These are phyloP conservation scores for Quercus bicolor DNA, from an alignment of 306 rosid species.

Conservation along the genomic window DNA sequence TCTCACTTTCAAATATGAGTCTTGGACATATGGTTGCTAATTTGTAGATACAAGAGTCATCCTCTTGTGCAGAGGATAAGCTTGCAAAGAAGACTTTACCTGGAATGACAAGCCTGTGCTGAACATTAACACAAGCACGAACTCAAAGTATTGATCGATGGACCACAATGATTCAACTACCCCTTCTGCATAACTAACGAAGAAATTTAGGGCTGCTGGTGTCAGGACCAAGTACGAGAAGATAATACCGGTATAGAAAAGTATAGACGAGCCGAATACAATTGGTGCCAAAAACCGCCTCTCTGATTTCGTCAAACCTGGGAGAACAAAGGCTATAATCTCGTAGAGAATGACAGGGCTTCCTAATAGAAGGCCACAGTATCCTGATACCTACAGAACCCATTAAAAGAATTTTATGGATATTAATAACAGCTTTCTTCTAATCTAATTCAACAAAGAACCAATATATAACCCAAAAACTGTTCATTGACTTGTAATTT, in stretches of 20 bases:
- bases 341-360: slow-evolving; percentile 94
- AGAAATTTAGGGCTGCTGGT: slow-evolving; percentile 92
- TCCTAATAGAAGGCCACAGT: slow-evolving; percentile 89
- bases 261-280: slow-evolving; percentile 88
- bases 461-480: background rate
- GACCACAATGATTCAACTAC: slow-evolving; percentile 97
- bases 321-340: slow-evolving; percentile 85
- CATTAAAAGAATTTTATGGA: slow-evolving; percentile 7
- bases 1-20: too few species aligned
- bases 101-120: slow-evolving; percentile 99
- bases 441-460: background rate
- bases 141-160: slow-evolving; percentile 96
- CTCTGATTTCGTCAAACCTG: slow-evolving; percentile 81
- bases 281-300: slow-evolving; percentile 90
- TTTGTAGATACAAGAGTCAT: background rate
- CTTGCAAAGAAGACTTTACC: slow-evolving; percentile 41
- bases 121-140: slow-evolving; percentile 92
- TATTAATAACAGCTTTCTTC: background rate
- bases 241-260: slow-evolving; percentile 82
- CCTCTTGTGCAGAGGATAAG: background rate
- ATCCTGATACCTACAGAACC: slow-evolving; percentile 84
- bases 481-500: too few species aligned
- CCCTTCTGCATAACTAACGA: slow-evolving; percentile 85
- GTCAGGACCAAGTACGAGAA: slow-evolving; percentile 81
- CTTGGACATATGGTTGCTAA: background rate